Evolutionary conservation across 495 filamentous ascomycete genomes (phyloP).

Genomic region (Tricharina praecox): DNA sequence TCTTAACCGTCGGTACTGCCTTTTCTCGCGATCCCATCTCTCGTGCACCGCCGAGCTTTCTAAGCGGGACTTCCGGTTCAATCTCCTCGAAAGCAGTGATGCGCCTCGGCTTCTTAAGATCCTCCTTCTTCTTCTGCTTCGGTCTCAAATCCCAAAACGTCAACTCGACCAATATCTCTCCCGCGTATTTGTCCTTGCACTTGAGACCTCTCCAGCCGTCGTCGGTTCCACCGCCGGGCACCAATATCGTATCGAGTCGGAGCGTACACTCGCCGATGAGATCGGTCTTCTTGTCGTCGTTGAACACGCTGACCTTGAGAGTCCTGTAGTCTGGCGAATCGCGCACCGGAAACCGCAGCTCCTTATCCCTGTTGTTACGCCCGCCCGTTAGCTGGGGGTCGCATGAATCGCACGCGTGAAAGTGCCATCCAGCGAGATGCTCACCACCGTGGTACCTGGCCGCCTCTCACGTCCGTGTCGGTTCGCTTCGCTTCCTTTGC

Average conservation of each 20-base stretch:
- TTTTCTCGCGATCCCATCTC: constrained; percentile 20
- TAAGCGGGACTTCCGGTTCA: constrained; percentile 11
- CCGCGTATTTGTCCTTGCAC: constrained; percentile 84
- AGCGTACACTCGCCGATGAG: constrained; percentile 88
- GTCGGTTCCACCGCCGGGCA: constrained; percentile 73
- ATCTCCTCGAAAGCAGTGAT: constrained; percentile 8
- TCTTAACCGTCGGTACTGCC: constrained; percentile 9
- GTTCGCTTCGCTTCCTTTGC: constrained; percentile 98
- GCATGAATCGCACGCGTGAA: no score
- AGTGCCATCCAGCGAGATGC: no score
- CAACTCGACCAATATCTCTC: constrained; percentile 84
- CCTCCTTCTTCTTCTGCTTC: constrained; percentile 39
- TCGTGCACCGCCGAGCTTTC: constrained; percentile 21
- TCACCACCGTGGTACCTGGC: constrained; percentile 91
- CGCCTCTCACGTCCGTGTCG: constrained; percentile 79
- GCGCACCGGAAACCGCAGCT: constrained; percentile 88
- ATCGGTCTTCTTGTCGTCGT: constrained; percentile 92
- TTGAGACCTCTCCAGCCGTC: constrained; percentile 80
- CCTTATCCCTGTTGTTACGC: constrained; percentile 98
- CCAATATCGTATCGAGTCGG: constrained; percentile 60
- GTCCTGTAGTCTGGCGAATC: constrained; percentile 90
- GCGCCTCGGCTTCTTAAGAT: constrained; percentile 6
- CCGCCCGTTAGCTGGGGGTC: no score
- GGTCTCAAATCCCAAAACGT: constrained; percentile 87
- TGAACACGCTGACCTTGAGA: constrained; percentile 89